Base-by-base conservation (phyloP, 1,284 basidiomycete species). In the Ceratobasidium sp. region DNA sequence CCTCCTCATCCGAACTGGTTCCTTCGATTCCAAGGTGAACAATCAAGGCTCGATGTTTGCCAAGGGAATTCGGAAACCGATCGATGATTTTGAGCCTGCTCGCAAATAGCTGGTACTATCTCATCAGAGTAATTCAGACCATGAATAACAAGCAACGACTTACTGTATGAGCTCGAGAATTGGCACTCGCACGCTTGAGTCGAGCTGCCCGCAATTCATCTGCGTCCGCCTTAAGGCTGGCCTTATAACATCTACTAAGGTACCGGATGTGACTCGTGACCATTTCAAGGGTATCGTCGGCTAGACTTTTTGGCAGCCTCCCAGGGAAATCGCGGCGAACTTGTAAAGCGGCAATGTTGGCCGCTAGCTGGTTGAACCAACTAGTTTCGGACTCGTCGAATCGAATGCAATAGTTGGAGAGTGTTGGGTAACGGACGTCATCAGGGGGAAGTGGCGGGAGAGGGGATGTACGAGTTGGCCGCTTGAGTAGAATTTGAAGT, bases 1-100 rank as follows among this genome's bases (percentile, higher is more conserved):
- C 33, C 23, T 59, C 56, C 23, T 59, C 56, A 12, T 59, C 56
- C 0, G 56, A 59, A n/a, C 56, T 59, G 0, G 56, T 59, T 0
- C 56, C 56, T 23, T 36, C 56, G n/a, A 59, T 12, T 8, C 56
- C 56, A 14, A 59, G 56, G 3, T 38, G 56, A 21, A 59, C 56
- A 11, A 59, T n/a, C 3, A 59, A 12, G 2, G 12, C 12, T 11
- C 36, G 56, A 12, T 59, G 56, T 2, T 36, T 21, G 16, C 56
- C 33, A 14, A 59, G 56, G 1, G 36, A 2, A 5, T 23, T 33
- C 5, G 56, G 56, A 12, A 59, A 59, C 5, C 56, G 56, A 21
- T 36, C 56, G 6, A 59, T 59, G n/a, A 59, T 25, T 38, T 38
- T 33, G 0, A 59, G 56, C 11, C 56, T 36, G n/a, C 30, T 59